phyloP scores from a whole-genome alignment of 306 rosid species.

The Ziziphus jujuba region DNA sequence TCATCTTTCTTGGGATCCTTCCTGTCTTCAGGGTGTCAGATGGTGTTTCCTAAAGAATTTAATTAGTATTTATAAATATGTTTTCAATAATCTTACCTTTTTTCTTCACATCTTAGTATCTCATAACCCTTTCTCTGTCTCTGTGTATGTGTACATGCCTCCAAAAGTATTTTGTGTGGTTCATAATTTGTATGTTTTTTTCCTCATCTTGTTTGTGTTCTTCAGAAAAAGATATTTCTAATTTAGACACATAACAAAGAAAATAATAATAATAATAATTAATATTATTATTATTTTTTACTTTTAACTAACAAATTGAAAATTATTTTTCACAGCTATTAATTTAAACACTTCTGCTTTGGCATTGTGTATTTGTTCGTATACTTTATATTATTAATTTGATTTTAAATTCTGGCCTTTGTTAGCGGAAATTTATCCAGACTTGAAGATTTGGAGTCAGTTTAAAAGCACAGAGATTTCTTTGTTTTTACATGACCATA shows the following conservation, averaged over 20 bases:
- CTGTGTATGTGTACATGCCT: background rate
- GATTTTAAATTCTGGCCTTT: background rate
- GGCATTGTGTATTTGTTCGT: conserved; percentile 13
- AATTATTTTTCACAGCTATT: background rate
- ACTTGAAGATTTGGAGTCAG: background rate
- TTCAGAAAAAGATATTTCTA: background rate
- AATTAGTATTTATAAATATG: background rate
- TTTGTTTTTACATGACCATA: conserved; percentile 5
- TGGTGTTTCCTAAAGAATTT: conserved; percentile 22
- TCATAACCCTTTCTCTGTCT: conserved; percentile 7
- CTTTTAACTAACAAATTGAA: background rate
- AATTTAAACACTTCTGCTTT: background rate
- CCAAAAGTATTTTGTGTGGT: conserved; percentile 5
- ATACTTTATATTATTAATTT: background rate
- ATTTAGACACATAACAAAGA: background rate
- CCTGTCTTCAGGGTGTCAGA: conserved; percentile 13
- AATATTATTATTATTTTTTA: background rate
- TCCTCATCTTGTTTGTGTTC: conserved; percentile 3
- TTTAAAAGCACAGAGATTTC: background rate
- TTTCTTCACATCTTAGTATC: background rate
- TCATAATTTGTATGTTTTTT: background rate
- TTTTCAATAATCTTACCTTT: background rate
- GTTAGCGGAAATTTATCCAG: background rate
- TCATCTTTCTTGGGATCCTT: conserved; percentile 27
- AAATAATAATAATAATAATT: too few relatives aligned